These are phyloP conservation scores for Myriosclerotinia duriaeana DNA, from an alignment of 2,329 filamentous ascomycete genomes.

Conservation along the genomic window DNA sequence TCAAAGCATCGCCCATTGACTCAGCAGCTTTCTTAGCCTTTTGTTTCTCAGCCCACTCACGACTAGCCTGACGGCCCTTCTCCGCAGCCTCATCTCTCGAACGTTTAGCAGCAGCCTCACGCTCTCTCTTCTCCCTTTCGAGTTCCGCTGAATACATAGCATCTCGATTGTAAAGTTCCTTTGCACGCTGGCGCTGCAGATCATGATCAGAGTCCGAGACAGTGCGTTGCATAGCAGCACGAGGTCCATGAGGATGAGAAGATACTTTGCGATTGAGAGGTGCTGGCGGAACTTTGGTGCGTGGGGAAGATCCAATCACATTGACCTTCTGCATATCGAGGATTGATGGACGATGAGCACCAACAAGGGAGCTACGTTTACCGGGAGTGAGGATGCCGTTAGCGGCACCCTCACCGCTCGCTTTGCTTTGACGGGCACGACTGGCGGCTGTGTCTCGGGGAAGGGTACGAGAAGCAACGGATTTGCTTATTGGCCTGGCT, in stretches of 20 bases:
- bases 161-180: slow-evolving; percentile 55
- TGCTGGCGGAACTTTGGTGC: slow-evolving; percentile 30
- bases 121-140: slow-evolving; percentile 54
- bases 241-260: slow-evolving; percentile 29
- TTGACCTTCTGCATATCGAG: slow-evolving; percentile 40
- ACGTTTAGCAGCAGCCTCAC: slow-evolving; percentile 53
- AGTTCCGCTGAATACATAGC: slow-evolving; percentile 49
- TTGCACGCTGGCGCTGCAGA: slow-evolving; percentile 53
- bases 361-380: slow-evolving; percentile 38
- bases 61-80: slow-evolving; percentile 56
- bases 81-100: slow-evolving; percentile 62
- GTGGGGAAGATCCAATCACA: slow-evolving; percentile 32
- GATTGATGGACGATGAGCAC: slow-evolving; percentile 41
- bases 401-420: slow-evolving; percentile 38
- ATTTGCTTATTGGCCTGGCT: slow-evolving; percentile 55
- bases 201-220: slow-evolving; percentile 53
- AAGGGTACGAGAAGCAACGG: slow-evolving; percentile 41
- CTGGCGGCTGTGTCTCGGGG: slow-evolving; percentile 60
- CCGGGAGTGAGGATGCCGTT: slow-evolving; percentile 31
- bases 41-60: slow-evolving; percentile 63
- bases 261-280: slow-evolving; percentile 32
- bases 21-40: slow-evolving; percentile 34
- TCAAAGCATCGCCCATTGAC: slow-evolving; percentile 31
- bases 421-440: slow-evolving; percentile 53
- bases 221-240: slow-evolving; percentile 44